A percentile compares a stretch with the other conserved stretches of the same genome.
Conservation (phyloP, 257 asterid genomes). For the Buddleja alternifolia region DNA sequence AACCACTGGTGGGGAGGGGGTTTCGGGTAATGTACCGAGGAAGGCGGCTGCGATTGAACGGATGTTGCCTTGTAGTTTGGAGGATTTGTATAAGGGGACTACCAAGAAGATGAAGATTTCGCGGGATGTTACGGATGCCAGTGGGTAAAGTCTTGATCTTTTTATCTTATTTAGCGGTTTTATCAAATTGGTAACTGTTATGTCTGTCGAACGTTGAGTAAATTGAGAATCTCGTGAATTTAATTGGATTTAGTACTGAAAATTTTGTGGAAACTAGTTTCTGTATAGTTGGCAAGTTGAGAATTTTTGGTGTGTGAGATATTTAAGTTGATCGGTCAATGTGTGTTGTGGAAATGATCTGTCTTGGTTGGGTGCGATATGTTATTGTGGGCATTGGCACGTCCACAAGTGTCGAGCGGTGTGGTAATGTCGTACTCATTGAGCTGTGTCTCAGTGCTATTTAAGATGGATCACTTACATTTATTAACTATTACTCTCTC, state of each 20-base stretch:
- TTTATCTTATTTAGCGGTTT: not conserved
- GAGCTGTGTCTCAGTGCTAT: not conserved
- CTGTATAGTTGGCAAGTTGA: conserved; percentile 10
- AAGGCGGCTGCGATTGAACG: conserved; percentile 50
- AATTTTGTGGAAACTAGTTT: not conserved
- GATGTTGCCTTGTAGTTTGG: conserved; percentile 54
- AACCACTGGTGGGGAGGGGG: conserved; percentile 42
- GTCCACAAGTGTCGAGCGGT: conserved; percentile 9
- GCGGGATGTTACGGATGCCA: conserved; percentile 51
- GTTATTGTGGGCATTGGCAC: too few relatives aligned
- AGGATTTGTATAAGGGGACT: conserved; percentile 60
- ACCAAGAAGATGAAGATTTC: conserved; percentile 75
- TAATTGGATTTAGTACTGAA: conserved; percentile 11
- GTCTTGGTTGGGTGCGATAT: conserved; percentile 6
- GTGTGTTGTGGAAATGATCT: not conserved
- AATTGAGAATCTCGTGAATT: not conserved
- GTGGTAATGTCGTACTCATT: not conserved
- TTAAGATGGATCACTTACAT: conserved; percentile 9
- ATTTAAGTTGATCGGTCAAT: conserved; percentile 17
- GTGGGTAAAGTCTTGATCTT: conserved; percentile 49
- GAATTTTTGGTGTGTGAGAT: conserved; percentile 12
- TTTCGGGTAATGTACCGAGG: conserved; percentile 33
- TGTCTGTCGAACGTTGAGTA: not conserved
- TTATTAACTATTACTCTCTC: not conserved
- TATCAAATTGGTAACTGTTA: not conserved